These are phyloP conservation scores for Hordeum marinum DNA, from an alignment of 176 grass and related monocot species.

Conservation along the genomic window DNA sequence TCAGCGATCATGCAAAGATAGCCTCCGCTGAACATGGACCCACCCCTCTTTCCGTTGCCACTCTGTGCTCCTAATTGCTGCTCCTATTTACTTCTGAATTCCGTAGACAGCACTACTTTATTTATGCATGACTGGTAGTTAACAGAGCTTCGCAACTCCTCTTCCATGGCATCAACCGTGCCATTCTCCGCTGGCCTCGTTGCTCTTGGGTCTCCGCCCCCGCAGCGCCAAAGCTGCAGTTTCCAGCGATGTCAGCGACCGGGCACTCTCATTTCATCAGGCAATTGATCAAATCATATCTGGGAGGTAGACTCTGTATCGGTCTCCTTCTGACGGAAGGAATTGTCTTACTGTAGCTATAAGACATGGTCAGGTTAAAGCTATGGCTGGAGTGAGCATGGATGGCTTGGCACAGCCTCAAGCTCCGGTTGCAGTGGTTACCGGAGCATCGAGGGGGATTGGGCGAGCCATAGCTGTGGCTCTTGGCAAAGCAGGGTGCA, in stretches of 20 bases:
- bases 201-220: not conserved
- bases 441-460: slow-evolving; percentile 79
- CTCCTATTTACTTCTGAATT: not conserved
- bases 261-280: not conserved
- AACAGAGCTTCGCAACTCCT: not conserved
- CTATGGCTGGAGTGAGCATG: not conserved
- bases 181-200: not conserved
- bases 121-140: not conserved
- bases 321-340: not conserved
- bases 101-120: not conserved
- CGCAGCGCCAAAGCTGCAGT: not conserved
- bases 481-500: slow-evolving; percentile 82
- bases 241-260: not conserved
- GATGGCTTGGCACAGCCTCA: slow-evolving; percentile 10
- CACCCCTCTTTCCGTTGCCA: slow-evolving; percentile 4
- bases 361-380: not conserved
- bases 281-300: not conserved
- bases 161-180: slow-evolving; percentile 11
- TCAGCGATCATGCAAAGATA: slow-evolving; percentile 28
- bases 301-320: not conserved
- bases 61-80: no score
- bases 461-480: slow-evolving; percentile 71
- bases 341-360: not conserved
- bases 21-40: slow-evolving; percentile 11
- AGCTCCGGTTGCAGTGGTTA: slow-evolving; percentile 37